Percentiles rank a stretch among this genome's conserved stretches.
Conservation (phyloP, 306 rosid genomes). For the Cucurbita maxima region DNA sequence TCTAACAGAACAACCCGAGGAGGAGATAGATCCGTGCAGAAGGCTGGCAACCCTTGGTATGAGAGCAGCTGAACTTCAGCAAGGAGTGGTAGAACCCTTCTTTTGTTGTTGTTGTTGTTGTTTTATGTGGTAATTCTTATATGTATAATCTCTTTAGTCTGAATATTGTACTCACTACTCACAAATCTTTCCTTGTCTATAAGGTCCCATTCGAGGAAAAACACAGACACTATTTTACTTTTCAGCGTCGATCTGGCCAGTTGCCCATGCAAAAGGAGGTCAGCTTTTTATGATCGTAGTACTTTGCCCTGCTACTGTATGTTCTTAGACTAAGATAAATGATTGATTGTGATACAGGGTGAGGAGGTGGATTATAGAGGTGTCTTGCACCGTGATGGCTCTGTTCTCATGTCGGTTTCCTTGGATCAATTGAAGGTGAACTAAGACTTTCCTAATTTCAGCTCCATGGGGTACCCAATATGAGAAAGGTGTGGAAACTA, state of each 20-base stretch:
- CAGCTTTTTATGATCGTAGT: not conserved
- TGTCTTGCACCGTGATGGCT: conserved; percentile 83
- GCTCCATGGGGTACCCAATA: not conserved
- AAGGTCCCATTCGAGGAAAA: conserved; percentile 94
- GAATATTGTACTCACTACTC: conserved; percentile 6
- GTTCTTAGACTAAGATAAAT: not conserved
- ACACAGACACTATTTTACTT: conserved; percentile 78
- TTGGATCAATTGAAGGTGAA: conserved; percentile 78
- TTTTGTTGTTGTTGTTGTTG: not conserved
- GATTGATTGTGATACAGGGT: conserved; percentile 36
- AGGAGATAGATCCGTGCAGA: conserved; percentile 93
- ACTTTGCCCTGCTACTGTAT: not conserved
- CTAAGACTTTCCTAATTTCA: not conserved
- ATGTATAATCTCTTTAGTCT: not conserved
- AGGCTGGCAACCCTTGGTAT: conserved; percentile 84
- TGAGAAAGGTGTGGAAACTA: not conserved
- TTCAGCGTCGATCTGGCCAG: conserved; percentile 94
- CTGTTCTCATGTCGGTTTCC: conserved; percentile 88
- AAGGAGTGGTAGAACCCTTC: conserved; percentile 79
- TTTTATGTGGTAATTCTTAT: not conserved
- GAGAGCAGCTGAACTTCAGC: conserved; percentile 65
- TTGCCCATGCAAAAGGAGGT: conserved; percentile 90
- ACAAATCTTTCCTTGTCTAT: conserved; percentile 14
- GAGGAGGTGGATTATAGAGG: conserved; percentile 98
- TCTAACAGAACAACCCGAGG: conserved; percentile 93